Conservation (phyloP, 2,329 filamentous ascomycete genomes). For the Juglanconis sp. region DNA sequence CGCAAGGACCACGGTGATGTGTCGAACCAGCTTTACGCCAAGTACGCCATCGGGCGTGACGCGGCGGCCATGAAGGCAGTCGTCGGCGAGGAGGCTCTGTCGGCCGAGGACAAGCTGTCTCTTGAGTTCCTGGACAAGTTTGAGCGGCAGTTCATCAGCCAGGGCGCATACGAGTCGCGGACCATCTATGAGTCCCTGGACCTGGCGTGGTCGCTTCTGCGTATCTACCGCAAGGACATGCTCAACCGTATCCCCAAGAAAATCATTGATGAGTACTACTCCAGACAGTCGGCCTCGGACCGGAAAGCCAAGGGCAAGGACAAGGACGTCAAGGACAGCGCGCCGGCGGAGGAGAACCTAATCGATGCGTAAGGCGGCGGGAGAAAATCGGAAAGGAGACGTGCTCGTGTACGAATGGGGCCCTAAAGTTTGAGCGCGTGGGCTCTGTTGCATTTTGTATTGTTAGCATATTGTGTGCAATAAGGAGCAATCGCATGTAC, state of each 20-base stretch:
- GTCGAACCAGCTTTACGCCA: conserved; percentile 98
- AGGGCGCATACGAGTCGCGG: conserved; percentile 88
- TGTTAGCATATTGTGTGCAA: conserved; percentile 15
- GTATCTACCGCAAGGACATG: conserved; percentile 96
- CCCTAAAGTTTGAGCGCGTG: conserved; percentile 8
- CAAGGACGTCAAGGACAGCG: conserved; percentile 29
- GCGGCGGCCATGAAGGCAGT: conserved; percentile 99
- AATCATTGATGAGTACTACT: conserved; percentile 79
- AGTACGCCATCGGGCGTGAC: conserved; percentile 98
- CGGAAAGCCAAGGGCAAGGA: conserved; percentile 61
- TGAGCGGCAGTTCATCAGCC: conserved; percentile 88
- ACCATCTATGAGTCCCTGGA: conserved; percentile 92
- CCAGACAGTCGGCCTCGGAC: conserved; percentile 57
- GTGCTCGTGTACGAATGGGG: not conserved
- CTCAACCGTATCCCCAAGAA: conserved; percentile 92
- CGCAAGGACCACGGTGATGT: conserved; percentile 97
- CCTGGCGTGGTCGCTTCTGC: conserved; percentile 90
- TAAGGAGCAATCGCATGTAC: conserved; percentile 12
- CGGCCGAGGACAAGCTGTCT: conserved; percentile 93
- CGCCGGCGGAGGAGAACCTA: conserved; percentile 31
- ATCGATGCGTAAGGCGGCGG: conserved; percentile 31
- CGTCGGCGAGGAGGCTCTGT: conserved; percentile 95
- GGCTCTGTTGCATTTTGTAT: conserved; percentile 15
- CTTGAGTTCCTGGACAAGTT: conserved; percentile 99
- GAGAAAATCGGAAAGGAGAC: not conserved